phyloP scores from a whole-genome alignment of 441 rosid genomes.

The Mallotus repandus region DNA sequence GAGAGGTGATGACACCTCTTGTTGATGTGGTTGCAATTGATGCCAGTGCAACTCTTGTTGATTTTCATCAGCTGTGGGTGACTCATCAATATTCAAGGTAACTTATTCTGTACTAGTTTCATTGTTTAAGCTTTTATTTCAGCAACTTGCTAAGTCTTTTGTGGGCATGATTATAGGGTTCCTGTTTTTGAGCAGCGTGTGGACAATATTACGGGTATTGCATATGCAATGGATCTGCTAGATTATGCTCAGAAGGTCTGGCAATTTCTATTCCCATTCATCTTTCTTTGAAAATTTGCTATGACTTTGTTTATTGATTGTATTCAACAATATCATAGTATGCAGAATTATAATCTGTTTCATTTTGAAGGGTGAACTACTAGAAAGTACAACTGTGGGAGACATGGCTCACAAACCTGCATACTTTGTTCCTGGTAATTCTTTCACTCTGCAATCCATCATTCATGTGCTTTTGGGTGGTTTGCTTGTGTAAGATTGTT shows the following conservation, averaged over 20 bases:
- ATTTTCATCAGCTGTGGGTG: constrained; percentile 89
- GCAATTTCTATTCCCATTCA: constrained; percentile 22
- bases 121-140: constrained; percentile 7
- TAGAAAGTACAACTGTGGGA: constrained; percentile 80
- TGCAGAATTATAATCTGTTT: constrained; percentile 51
- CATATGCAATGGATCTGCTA: constrained; percentile 97
- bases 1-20: constrained; percentile 99
- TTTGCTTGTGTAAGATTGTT: not conserved
- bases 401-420: constrained; percentile 99
- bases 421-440: constrained; percentile 92
- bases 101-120: constrained; percentile 4
- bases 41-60: constrained; percentile 74
- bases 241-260: constrained; percentile 94
- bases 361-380: constrained; percentile 92
- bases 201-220: constrained; percentile 97
- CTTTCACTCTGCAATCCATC: not conserved
- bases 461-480: not conserved
- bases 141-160: constrained; percentile 28
- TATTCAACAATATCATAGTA: constrained; percentile 36
- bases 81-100: constrained; percentile 99
- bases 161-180: constrained; percentile 57
- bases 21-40: constrained; percentile 98
- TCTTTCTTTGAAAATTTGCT: constrained; percentile 16
- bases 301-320: constrained; percentile 30
- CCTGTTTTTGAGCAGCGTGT: constrained; percentile 99